Evolutionary conservation across 306 rosid genomes (phyloP).

Genomic region (Crataegus laevigata): DNA sequence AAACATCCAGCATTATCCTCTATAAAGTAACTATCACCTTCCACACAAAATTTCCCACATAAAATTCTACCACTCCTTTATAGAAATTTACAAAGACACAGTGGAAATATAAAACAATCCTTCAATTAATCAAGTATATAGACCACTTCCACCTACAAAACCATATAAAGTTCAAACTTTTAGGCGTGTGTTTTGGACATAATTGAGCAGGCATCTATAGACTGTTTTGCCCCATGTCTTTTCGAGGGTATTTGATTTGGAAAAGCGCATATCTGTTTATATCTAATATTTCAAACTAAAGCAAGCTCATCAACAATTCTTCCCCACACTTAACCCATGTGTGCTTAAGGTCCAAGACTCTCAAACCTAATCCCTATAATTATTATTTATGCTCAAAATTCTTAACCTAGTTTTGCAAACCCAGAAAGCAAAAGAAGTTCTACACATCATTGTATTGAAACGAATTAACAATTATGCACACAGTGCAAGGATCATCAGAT

Average conservation of each 20-base stretch:
- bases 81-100: not conserved
- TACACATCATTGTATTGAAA: not conserved
- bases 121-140: not conserved
- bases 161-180: slow-evolving; percentile 3
- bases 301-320: not conserved
- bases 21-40: slow-evolving; percentile 8
- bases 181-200: not conserved
- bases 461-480: not conserved
- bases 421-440: not conserved
- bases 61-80: not conserved
- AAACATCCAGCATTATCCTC: slow-evolving; percentile 22
- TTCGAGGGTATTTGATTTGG: not conserved
- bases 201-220: not conserved
- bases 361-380: not conserved
- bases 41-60: slow-evolving; percentile 14
- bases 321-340: not conserved
- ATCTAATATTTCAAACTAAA: slow-evolving; percentile 1
- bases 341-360: not conserved
- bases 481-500: not conserved
- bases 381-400: not conserved
- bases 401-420: not conserved
- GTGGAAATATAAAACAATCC: not conserved
- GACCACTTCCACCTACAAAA: not conserved
- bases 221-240: not conserved
- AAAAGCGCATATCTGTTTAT: not conserved